Evolutionary conservation across 768 basidiomycete species (phyloP).

Genomic region (Termitomyces sp.): DNA sequence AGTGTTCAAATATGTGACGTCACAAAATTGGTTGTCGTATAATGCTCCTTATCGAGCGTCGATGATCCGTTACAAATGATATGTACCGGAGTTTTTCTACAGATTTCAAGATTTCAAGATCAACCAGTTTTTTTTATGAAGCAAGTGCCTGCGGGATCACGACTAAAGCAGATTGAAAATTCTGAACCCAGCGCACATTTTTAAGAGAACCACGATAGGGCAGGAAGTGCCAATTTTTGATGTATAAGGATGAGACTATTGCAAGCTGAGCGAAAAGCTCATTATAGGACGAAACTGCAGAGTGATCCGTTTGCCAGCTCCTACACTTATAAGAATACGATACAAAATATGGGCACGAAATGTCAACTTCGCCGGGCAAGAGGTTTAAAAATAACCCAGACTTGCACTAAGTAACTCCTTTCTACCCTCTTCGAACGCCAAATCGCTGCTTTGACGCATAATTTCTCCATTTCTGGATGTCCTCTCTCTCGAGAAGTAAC

Average conservation of each 20-base stretch:
- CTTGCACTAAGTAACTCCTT: neutral
- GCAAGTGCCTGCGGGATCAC: too few species aligned
- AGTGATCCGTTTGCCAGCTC: neutral
- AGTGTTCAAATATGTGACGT: neutral
- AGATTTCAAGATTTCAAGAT: too few species aligned
- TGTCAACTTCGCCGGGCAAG: neutral
- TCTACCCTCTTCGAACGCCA: constrained; percentile 20
- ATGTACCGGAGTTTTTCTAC: too few species aligned
- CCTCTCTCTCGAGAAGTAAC: constrained; percentile 43
- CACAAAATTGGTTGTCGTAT: neutral
- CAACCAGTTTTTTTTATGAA: too few species aligned
- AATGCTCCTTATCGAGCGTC: too few species aligned
- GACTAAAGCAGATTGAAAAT: too few species aligned
- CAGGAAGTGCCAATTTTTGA: constrained; percentile 1
- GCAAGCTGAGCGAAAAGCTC: neutral
- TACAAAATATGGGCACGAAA: neutral
- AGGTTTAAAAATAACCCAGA: neutral
- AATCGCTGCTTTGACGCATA: constrained; percentile 46
- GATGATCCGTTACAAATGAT: neutral
- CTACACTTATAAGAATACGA: too few species aligned
- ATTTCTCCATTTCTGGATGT: constrained; percentile 49
- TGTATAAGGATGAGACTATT: neutral
- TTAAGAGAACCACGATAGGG: neutral
- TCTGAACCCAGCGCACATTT: too few species aligned
- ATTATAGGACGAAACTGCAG: neutral